Evolutionary conservation across 176 grass and related monocot genomes (phyloP).

Genomic region (Carex littledalei): DNA sequence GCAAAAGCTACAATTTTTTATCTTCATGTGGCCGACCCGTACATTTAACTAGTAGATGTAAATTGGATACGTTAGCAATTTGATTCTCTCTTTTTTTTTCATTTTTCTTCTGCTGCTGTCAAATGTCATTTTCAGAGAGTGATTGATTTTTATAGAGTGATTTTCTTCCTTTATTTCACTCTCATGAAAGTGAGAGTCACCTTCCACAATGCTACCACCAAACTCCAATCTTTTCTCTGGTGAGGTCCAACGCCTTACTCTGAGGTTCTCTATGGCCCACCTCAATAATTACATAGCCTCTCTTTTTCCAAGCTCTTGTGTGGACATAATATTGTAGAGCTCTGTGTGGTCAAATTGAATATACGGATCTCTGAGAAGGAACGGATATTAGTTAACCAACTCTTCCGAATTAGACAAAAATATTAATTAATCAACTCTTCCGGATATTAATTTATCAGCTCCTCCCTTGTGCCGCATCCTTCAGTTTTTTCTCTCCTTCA

Average conservation of each 20-base stretch:
- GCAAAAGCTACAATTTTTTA: neutral
- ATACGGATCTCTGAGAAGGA: neutral
- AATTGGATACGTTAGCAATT: neutral
- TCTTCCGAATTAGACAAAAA: too few species aligned
- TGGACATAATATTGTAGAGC: neutral
- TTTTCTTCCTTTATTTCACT: conserved; percentile 43
- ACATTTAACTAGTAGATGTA: neutral
- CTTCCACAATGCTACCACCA: conserved; percentile 42
- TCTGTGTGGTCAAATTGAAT: neutral
- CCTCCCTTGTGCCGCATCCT: too few species aligned
- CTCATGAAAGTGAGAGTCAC: conserved; percentile 66
- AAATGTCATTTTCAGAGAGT: neutral
- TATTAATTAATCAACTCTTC: too few species aligned
- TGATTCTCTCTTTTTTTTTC: neutral
- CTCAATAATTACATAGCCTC: conserved; percentile 58
- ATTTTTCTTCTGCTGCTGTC: neutral
- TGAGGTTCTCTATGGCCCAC: conserved; percentile 37
- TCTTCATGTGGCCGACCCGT: neutral
- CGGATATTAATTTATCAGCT: too few species aligned
- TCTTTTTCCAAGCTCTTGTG: conserved; percentile 12
- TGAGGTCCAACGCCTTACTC: neutral
- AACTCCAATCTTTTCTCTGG: conserved; percentile 38
- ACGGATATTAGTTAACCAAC: too few species aligned
- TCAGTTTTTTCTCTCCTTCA: too few species aligned
- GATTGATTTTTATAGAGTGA: neutral